Percentiles rank a stretch among this genome's conserved stretches.
These are phyloP conservation scores for Wickerhamia fluorescens DNA, from an alignment of 805 yeast genomes.

Conservation along the genomic window DNA sequence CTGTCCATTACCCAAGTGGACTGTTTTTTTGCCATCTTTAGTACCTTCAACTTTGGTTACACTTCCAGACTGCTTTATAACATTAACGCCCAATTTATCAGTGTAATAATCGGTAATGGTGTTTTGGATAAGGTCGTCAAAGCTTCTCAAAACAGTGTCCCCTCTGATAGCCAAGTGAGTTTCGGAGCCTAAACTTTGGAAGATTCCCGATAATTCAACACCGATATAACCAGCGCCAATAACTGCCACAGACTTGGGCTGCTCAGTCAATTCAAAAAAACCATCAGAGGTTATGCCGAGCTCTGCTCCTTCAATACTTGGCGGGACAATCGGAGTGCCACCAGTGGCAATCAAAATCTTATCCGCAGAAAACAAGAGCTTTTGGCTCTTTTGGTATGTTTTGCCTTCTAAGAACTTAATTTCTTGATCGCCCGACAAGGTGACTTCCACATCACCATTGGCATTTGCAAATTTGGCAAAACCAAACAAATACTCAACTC, in stretches of 20 bases:
- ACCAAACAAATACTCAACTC: slow-evolving; percentile 82
- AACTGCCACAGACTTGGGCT: slow-evolving; percentile 88
- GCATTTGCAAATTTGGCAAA: slow-evolving; percentile 65
- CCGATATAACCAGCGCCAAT: slow-evolving; percentile 99
- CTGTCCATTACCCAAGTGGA: slow-evolving; percentile 30
- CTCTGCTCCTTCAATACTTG: slow-evolving; percentile 69
- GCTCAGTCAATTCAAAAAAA: slow-evolving; percentile 70
- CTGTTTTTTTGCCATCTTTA: slow-evolving; percentile 29
- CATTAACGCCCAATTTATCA: slow-evolving; percentile 66
- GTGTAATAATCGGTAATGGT: slow-evolving; percentile 76
- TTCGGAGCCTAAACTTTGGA: slow-evolving; percentile 79
- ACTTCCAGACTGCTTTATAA: slow-evolving; percentile 59
- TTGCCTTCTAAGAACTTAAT: slow-evolving; percentile 25
- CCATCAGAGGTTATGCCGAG: slow-evolving; percentile 86
- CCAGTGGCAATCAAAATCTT: slow-evolving; percentile 89
- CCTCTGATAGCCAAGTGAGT: slow-evolving; percentile 87
- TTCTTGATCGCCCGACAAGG: slow-evolving; percentile 36
- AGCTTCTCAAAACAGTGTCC: slow-evolving; percentile 80
- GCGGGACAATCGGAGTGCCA: slow-evolving; percentile 73
- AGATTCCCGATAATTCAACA: slow-evolving; percentile 91
- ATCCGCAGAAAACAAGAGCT: slow-evolving; percentile 64
- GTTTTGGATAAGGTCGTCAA: slow-evolving; percentile 74
- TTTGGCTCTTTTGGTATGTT: slow-evolving; percentile 42
- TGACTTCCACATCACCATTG: slow-evolving; percentile 73
- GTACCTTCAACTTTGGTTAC: slow-evolving; percentile 28